Evolutionary conservation across 257 asterid species (phyloP).

Genomic region (Ajuga chamaepitys): DNA sequence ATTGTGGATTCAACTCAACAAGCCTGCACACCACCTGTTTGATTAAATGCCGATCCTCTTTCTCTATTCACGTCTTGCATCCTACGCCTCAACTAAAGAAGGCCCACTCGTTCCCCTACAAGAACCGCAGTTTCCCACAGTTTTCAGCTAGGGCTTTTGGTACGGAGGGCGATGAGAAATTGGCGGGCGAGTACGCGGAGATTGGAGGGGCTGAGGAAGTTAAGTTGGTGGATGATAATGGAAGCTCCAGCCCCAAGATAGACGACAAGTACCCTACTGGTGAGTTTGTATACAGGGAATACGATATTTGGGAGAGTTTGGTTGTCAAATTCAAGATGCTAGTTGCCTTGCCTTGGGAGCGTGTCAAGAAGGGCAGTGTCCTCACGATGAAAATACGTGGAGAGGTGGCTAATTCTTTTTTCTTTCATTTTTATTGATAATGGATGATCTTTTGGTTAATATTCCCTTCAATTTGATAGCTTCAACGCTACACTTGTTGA

Average conservation of each 20-base stretch:
- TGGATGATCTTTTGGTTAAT: neutral
- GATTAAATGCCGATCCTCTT: conserved; percentile 27
- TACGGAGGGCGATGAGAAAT: conserved; percentile 30
- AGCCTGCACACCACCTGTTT: conserved; percentile 40
- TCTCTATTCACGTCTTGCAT: conserved; percentile 17
- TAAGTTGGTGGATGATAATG: conserved; percentile 20
- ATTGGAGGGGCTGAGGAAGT: conserved; percentile 14
- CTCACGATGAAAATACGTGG: conserved; percentile 81
- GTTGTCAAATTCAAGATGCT: conserved; percentile 72
- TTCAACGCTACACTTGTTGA: too few relatives aligned
- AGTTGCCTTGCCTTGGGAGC: conserved; percentile 87
- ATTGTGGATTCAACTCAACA: conserved; percentile 32
- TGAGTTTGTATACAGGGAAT: conserved; percentile 59
- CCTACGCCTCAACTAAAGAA: neutral
- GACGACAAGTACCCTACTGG: conserved; percentile 65
- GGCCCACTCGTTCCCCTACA: conserved; percentile 2
- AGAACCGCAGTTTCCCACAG: conserved; percentile 1
- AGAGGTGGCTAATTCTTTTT: conserved; percentile 39
- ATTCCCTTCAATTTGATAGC: too few relatives aligned
- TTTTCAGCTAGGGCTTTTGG: conserved; percentile 46
- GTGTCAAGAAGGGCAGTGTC: conserved; percentile 85
- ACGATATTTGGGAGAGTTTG: conserved; percentile 54
- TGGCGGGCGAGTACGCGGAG: conserved; percentile 17
- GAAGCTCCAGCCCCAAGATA: conserved; percentile 10
- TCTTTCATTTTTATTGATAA: neutral